Conservation (phyloP, 2,329 filamentous ascomycete genomes). For the Aureobasidium zeae region DNA sequence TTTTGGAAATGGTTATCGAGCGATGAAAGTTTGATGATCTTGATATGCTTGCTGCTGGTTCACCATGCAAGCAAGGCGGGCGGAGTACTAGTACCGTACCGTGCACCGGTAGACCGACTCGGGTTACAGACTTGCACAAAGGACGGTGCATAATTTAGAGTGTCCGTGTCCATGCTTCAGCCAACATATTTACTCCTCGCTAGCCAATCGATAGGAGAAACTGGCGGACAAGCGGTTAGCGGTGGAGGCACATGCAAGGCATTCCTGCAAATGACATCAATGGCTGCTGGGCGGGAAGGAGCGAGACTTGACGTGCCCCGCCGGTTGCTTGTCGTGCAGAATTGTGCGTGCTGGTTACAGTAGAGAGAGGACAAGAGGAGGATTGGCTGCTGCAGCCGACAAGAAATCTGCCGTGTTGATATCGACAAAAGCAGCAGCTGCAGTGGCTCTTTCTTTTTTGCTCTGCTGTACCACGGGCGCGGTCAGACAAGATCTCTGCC, state of each 20-base stretch:
- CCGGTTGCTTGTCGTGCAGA: slow-evolving; percentile 14
- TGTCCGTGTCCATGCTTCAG: slow-evolving; percentile 7
- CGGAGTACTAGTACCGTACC: too few relatives aligned
- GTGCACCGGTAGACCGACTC: too few relatives aligned
- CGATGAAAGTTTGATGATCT: slow-evolving; percentile 1
- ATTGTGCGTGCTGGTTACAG: slow-evolving; percentile 9
- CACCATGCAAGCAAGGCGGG: slow-evolving; percentile 14
- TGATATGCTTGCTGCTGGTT: slow-evolving; percentile 5
- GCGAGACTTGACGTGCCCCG: slow-evolving; percentile 14
- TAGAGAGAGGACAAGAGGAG: not conserved
- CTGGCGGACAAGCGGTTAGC: slow-evolving; percentile 10
- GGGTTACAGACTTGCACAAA: slow-evolving; percentile 8
- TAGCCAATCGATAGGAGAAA: slow-evolving; percentile 14
- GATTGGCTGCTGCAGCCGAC: slow-evolving; percentile 3
- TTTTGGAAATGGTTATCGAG: slow-evolving; percentile 9
- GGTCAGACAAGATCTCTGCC: slow-evolving; percentile 6
- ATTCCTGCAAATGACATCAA: slow-evolving; percentile 12
- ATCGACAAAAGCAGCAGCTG: slow-evolving; percentile 6
- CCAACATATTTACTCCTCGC: slow-evolving; percentile 5
- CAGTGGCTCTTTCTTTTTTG: not conserved
- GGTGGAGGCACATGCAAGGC: slow-evolving; percentile 14
- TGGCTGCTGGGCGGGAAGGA: slow-evolving; percentile 13
- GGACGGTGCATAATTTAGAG: slow-evolving; percentile 14
- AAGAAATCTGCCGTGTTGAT: not conserved
- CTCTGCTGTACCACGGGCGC: slow-evolving; percentile 8